These are phyloP conservation scores for Sporothrix brasiliensis DNA, from an alignment of 2,329 filamentous ascomycete genomes.

Conservation along the genomic window DNA sequence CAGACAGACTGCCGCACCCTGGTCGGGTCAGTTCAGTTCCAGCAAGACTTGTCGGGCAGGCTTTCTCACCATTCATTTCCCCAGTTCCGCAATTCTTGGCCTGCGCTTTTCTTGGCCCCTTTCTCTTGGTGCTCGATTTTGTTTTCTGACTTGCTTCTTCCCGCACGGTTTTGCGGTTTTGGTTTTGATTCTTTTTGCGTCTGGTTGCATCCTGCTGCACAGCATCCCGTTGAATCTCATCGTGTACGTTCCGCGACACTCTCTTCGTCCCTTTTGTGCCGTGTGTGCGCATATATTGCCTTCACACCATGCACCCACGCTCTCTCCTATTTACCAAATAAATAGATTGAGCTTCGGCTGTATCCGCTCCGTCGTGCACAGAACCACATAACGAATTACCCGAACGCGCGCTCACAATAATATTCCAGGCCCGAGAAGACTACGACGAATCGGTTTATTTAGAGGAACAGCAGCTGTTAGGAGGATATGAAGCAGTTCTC, in stretches of 20 bases:
- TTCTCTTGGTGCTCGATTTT: not conserved
- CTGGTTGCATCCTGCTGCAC: not conserved
- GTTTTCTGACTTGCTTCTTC: not conserved
- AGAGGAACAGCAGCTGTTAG: too few relatives aligned
- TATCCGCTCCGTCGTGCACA: not conserved
- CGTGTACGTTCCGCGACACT: constrained; percentile 2
- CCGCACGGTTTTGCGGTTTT: not conserved
- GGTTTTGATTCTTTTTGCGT: not conserved
- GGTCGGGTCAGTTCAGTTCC: constrained; percentile 3
- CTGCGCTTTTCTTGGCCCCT: constrained; percentile 6
- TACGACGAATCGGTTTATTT: too few relatives aligned
- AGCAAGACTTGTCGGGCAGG: constrained; percentile 3
- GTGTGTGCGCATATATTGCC: not conserved
- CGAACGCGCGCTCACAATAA: not conserved
- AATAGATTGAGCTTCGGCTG: constrained; percentile 8
- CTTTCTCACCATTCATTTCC: constrained; percentile 12
- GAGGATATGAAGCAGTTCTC: constrained; percentile 15
- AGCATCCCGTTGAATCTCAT: not conserved
- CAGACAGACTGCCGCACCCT: not conserved
- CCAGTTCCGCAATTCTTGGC: constrained; percentile 8
- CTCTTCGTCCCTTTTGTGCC: not conserved
- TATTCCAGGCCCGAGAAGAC: not conserved
- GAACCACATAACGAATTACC: not conserved
- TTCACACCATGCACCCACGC: not conserved
- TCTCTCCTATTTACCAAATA: not conserved